phyloP scores from a whole-genome alignment of 192 early-diverging fungal genomes.

The Entomortierella beljakovae region DNA sequence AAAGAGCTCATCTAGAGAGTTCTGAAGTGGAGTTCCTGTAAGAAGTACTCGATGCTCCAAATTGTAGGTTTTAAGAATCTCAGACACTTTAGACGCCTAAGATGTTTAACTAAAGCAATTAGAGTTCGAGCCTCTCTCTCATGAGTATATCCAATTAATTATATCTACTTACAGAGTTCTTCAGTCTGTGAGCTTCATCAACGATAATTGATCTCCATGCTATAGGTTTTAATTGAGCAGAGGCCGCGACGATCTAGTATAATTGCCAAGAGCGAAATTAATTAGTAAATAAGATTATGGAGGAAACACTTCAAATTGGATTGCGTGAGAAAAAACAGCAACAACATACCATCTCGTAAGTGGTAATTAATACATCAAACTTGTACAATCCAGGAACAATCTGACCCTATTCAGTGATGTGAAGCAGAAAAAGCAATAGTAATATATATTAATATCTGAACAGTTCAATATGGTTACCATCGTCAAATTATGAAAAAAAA shows the following conservation, averaged over 20 bases:
- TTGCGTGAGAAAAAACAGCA: neutral
- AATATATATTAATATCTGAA: neutral
- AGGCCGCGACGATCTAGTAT: conserved; percentile 62
- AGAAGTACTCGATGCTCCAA: conserved; percentile 85
- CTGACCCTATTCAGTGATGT: conserved; percentile 45
- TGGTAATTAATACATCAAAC: conserved; percentile 72
- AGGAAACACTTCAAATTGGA: too few species aligned
- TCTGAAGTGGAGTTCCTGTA: conserved; percentile 90
- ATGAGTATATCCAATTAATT: neutral
- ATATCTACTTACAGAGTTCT: conserved; percentile 75
- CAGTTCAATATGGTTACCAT: neutral
- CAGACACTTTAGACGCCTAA: conserved; percentile 80
- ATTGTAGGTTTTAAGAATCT: conserved; percentile 79
- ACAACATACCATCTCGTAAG: conserved; percentile 58
- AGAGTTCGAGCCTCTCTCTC: too few species aligned
- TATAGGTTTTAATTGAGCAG: conserved; percentile 74
- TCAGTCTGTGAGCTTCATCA: conserved; percentile 89
- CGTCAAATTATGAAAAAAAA: neutral
- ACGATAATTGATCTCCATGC: conserved; percentile 79
- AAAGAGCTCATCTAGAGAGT: conserved; percentile 86
- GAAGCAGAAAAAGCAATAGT: neutral
- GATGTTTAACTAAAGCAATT: neutral
- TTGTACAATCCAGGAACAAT: conserved; percentile 64
- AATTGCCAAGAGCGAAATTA: neutral
- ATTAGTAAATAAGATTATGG: neutral